phyloP scores from a whole-genome alignment of 2,329 filamentous ascomycete genomes.

The Xylariaceae sp. region DNA sequence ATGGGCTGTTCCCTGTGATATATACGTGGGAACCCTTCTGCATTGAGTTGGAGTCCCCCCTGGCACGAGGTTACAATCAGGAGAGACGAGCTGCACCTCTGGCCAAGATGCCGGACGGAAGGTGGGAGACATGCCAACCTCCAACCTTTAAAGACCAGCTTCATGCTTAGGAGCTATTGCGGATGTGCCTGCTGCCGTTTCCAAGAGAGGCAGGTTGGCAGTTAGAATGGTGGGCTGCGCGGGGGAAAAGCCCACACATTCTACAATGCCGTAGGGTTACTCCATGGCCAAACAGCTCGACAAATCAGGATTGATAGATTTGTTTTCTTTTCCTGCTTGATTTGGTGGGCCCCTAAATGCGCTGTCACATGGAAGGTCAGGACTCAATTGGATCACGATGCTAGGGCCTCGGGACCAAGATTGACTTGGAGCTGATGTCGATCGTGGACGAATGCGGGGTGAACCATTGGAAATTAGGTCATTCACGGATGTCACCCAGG shows the following conservation, averaged over 20 bases:
- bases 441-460: conserved; percentile 1
- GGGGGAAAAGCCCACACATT: conserved; percentile 7
- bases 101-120: conserved; percentile 7
- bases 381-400: conserved; percentile 8
- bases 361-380: conserved; percentile 3
- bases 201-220: conserved; percentile 12
- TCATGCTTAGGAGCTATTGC: conserved; percentile 1
- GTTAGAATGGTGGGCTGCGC: conserved; percentile 8
- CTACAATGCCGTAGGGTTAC: conserved; percentile 11
- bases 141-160: no score
- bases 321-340: conserved; percentile 5
- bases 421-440: not conserved
- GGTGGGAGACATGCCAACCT: conserved; percentile 4
- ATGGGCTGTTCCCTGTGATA: not conserved
- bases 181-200: conserved; percentile 5
- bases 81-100: not conserved
- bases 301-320: conserved; percentile 2
- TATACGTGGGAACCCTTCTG: conserved; percentile 1
- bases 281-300: not conserved
- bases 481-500: conserved; percentile 4
- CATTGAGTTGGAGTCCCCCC: not conserved
- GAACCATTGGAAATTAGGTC: no score
- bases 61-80: conserved; percentile 6
- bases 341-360: no score
- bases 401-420: conserved; percentile 4